Percentiles rank a stretch among this genome's conserved stretches.
These are phyloP conservation scores for Pinguiococcus pyrenoidosus DNA, from an alignment of 108 stramenopile genomes.

Conservation along the genomic window DNA sequence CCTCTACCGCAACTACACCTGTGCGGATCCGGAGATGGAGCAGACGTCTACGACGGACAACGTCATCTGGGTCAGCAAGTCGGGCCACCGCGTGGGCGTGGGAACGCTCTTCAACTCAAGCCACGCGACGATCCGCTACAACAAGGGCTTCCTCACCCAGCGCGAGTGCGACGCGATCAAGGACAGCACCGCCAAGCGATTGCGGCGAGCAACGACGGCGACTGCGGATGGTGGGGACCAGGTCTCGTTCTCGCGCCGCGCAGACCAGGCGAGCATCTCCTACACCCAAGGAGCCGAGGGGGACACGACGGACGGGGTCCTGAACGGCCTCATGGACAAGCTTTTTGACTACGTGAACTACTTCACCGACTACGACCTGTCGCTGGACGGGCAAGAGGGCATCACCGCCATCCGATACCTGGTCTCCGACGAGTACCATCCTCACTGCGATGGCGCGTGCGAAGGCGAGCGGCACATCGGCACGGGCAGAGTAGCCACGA, in stretches of 20 bases:
- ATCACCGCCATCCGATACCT: slow-evolving; percentile 32
- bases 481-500: slow-evolving; percentile 75
- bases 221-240: not conserved
- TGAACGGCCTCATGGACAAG: not conserved
- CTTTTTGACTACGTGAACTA: slow-evolving; percentile 12
- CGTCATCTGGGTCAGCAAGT: not conserved
- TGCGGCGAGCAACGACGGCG: not conserved
- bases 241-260: slow-evolving; percentile 12
- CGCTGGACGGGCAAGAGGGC: slow-evolving; percentile 17
- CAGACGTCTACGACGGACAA: slow-evolving; percentile 18
- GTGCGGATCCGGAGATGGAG: slow-evolving; percentile 21
- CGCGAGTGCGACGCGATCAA: not conserved
- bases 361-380: slow-evolving; percentile 15
- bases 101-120: no score
- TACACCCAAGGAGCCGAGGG: slow-evolving; percentile 8
- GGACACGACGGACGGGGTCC: slow-evolving; percentile 9
- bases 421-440: slow-evolving; percentile 62
- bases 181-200: not conserved
- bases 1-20: slow-evolving; percentile 24
- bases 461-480: slow-evolving; percentile 33
- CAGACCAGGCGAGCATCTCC: not conserved
- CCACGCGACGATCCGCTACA: no score
- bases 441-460: slow-evolving; percentile 74
- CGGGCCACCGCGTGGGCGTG: slow-evolving; percentile 3
- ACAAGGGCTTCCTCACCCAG: not conserved